A percentile compares a stretch with the other conserved stretches of the same genome.
These are phyloP conservation scores for Cercospora berteroae DNA, from an alignment of 2,329 filamentous ascomycete species.

Conservation along the genomic window DNA sequence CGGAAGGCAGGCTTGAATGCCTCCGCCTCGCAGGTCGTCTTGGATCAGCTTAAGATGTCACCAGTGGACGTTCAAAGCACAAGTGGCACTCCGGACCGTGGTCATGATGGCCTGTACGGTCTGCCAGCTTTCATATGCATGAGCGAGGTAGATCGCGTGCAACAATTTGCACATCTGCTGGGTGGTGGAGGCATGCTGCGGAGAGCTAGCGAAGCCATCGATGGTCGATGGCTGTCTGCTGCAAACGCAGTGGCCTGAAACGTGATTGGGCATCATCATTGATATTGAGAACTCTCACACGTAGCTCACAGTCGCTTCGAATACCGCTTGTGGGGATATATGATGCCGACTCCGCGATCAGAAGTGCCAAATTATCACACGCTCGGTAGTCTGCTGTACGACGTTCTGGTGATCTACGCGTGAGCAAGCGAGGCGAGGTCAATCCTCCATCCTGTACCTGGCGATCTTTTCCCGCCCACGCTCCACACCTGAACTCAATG, in stretches of 20 bases:
- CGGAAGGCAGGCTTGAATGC: conserved; percentile 66
- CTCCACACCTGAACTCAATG: background rate
- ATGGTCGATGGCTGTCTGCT: conserved; percentile 38
- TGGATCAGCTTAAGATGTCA: conserved; percentile 47
- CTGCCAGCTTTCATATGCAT: conserved; percentile 59
- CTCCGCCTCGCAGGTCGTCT: conserved; percentile 66
- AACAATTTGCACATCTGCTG: conserved; percentile 53
- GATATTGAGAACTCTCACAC: background rate
- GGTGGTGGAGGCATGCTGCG: conserved; percentile 56
- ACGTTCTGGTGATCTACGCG: background rate
- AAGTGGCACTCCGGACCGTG: background rate
- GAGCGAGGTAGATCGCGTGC: conserved; percentile 50
- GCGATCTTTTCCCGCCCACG: background rate
- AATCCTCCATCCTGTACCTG: background rate
- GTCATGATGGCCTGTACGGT: conserved; percentile 33
- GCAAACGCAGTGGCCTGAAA: background rate
- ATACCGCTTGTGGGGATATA: background rate
- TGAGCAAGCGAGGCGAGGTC: background rate
- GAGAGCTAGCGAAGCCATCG: conserved; percentile 53
- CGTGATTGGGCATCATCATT: background rate
- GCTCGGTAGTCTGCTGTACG: background rate
- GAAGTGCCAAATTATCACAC: background rate
- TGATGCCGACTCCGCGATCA: background rate
- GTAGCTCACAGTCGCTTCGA: background rate
- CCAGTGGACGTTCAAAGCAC: background rate